Evolutionary conservation across 208 protist species (phyloP).

Genomic region (Crithidia brevicula): DNA sequence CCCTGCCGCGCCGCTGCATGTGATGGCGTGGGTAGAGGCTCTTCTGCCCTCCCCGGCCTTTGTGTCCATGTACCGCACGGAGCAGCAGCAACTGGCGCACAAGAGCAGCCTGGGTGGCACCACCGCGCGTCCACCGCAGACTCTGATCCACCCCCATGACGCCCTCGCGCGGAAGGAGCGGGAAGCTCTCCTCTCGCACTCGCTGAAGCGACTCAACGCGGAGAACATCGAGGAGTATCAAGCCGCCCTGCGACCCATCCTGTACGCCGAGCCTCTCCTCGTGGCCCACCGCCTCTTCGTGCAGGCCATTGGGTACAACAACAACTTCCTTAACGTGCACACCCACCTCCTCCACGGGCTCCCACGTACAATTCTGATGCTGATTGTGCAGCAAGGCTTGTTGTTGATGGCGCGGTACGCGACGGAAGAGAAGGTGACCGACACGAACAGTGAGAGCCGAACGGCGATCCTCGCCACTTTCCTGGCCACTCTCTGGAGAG

Average conservation of each 20-base stretch:
- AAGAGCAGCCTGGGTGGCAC: not conserved
- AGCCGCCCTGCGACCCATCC: constrained; percentile 48
- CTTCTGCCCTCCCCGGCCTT: constrained; percentile 21
- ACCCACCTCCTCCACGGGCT: constrained; percentile 58
- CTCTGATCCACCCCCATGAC: constrained; percentile 51
- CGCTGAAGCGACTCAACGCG: constrained; percentile 69
- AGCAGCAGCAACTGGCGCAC: constrained; percentile 22
- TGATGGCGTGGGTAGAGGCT: constrained; percentile 20
- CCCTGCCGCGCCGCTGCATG: constrained; percentile 23
- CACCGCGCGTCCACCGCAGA: not conserved
- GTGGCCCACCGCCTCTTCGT: constrained; percentile 67
- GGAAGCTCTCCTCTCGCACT: constrained; percentile 66
- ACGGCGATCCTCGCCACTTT: constrained; percentile 58
- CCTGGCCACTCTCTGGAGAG: constrained; percentile 60
- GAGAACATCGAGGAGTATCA: constrained; percentile 65
- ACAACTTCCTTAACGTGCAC: constrained; percentile 77
- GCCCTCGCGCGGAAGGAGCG: constrained; percentile 60
- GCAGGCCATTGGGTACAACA: constrained; percentile 80
- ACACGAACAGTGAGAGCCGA: constrained; percentile 41
- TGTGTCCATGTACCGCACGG: constrained; percentile 7
- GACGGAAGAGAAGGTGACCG: constrained; percentile 40
- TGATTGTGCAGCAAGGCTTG: constrained; percentile 64
- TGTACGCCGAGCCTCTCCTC: constrained; percentile 75
- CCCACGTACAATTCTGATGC: constrained; percentile 56
- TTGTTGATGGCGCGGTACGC: constrained; percentile 55